Evolutionary conservation across 176 grass and related monocot species (phyloP).

Genomic region (Ensete glaucum): DNA sequence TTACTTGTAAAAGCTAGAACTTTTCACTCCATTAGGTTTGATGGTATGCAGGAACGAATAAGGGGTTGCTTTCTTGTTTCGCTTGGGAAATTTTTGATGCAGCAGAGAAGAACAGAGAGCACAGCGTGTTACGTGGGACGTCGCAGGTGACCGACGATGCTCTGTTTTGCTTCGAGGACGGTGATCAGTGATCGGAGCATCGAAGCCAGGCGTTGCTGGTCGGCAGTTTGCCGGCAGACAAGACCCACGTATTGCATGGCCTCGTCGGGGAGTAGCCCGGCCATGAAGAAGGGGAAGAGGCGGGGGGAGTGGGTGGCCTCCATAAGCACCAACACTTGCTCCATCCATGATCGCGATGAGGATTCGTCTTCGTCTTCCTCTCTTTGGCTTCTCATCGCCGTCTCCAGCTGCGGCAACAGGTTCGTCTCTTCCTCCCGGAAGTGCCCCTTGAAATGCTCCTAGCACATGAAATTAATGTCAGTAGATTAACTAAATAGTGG

Average conservation of each 20-base stretch:
- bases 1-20: no score
- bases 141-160: conserved; percentile 13
- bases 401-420: conserved; percentile 58
- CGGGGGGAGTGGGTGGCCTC: conserved; percentile 74
- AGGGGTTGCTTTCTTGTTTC: no score
- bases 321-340: conserved; percentile 39
- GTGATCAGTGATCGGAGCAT: conserved; percentile 58
- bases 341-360: conserved; percentile 47
- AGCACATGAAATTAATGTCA: background rate
- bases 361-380: conserved; percentile 48
- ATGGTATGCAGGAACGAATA: no score
- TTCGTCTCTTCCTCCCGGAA: conserved; percentile 89
- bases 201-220: conserved; percentile 38
- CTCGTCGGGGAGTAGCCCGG: conserved; percentile 78
- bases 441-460: conserved; percentile 84
- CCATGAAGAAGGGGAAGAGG: conserved; percentile 91
- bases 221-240: conserved; percentile 43
- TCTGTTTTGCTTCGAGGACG: conserved; percentile 41
- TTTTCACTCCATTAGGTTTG: no score
- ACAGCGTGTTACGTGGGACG: background rate
- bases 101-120: background rate
- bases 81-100: no score
- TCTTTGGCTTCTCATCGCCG: conserved; percentile 41
- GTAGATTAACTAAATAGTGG: background rate
- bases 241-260: conserved; percentile 76